These are phyloP conservation scores for Heterobasidion parviporum DNA, from an alignment of 1,284 basidiomycete species.

Conservation along the genomic window DNA sequence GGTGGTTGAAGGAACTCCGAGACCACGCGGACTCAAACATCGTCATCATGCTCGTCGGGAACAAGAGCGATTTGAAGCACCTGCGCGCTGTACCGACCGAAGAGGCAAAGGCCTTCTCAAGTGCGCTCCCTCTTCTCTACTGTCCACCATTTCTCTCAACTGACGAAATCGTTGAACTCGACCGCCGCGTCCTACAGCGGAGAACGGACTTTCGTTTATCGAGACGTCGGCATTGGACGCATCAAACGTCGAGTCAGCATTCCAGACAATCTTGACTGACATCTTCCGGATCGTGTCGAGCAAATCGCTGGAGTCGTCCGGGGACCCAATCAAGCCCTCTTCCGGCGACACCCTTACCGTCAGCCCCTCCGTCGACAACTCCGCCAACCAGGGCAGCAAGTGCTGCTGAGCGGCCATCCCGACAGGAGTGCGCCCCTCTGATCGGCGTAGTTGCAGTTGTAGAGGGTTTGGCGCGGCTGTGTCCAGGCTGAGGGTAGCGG, in stretches of 20 bases:
- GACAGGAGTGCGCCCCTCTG: not conserved
- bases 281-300: constrained; percentile 94
- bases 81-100: constrained; percentile 94
- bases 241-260: constrained; percentile 94
- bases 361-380: constrained; percentile 44
- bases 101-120: constrained; percentile 79
- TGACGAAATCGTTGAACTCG: not conserved
- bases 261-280: constrained; percentile 95
- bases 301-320: constrained; percentile 79
- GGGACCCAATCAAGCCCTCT: constrained; percentile 61
- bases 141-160: not conserved
- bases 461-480: not conserved
- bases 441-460: too few species aligned
- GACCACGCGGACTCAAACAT: constrained; percentile 93
- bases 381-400: constrained; percentile 26
- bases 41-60: constrained; percentile 91
- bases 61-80: constrained; percentile 99
- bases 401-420: constrained; percentile 27
- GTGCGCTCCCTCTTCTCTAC: constrained; percentile 44
- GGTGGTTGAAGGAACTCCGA: constrained; percentile 98
- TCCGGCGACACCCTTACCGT: constrained; percentile 73
- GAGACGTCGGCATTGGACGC: constrained; percentile 99
- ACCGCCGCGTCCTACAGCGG: constrained; percentile 28
- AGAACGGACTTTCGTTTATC: constrained; percentile 91
- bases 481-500: not conserved